Conservation (phyloP, 2,329 filamentous ascomycete genomes). For the Fusarium luffae region DNA sequence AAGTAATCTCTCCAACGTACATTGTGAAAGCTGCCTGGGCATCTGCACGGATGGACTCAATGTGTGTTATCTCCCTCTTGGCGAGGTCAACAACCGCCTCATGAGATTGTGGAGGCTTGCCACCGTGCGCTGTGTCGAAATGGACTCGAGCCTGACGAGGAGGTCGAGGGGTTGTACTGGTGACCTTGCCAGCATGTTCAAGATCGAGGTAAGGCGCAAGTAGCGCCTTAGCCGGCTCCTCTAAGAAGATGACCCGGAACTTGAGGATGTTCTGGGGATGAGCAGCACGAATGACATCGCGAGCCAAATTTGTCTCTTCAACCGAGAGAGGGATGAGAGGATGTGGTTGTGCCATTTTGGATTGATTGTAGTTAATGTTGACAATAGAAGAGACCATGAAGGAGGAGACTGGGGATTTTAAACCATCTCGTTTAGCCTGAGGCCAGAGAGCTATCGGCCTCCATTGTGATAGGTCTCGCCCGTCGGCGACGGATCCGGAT, state of each 20-base stretch:
- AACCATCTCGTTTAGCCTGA: background rate
- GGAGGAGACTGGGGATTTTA: background rate
- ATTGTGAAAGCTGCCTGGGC: accelerated
- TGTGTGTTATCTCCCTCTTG: constrained; percentile 42
- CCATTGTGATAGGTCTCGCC: background rate
- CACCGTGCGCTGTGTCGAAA: constrained; percentile 50
- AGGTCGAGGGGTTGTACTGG: constrained; percentile 45
- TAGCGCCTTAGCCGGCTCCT: background rate
- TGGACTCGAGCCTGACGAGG: constrained; percentile 57
- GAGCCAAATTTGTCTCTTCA: background rate
- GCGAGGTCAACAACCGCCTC: constrained; percentile 52
- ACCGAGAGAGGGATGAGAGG: background rate
- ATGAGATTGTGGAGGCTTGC: constrained; percentile 44
- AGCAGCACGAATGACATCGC: background rate
- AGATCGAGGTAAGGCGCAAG: constrained; percentile 11
- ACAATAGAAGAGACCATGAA: background rate
- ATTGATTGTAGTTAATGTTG: background rate
- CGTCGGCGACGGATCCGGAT: background rate
- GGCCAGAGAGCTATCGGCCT: background rate
- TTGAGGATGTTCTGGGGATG: background rate
- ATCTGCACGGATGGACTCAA: constrained; percentile 48
- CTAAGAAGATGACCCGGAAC: background rate
- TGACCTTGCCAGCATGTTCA: constrained; percentile 51
- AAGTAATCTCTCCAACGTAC: accelerated
- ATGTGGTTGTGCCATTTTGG: background rate